These are phyloP conservation scores for Tuber umbilicatum DNA, from an alignment of 495 filamentous ascomycete genomes.

Conservation along the genomic window DNA sequence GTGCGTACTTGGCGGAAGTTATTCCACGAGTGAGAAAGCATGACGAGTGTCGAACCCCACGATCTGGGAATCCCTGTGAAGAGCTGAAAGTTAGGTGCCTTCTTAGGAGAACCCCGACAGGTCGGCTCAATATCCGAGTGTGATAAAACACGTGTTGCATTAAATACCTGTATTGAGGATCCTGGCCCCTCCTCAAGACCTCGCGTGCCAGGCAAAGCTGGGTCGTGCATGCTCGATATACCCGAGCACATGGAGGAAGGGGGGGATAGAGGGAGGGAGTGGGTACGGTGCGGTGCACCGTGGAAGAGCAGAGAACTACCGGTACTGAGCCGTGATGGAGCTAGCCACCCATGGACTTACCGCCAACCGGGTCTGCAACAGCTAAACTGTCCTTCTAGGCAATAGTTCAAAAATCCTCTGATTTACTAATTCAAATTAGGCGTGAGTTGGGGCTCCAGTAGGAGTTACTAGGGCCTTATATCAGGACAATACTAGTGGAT, in stretches of 20 bases:
- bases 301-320: neutral
- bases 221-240: neutral
- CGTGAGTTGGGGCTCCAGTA: neutral
- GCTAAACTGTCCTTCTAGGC: neutral
- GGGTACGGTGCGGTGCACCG: too few relatives aligned
- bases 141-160: neutral
- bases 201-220: neutral
- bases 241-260: neutral
- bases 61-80: neutral
- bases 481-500: neutral
- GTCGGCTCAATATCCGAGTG: neutral
- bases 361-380: neutral
- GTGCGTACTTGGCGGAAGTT: neutral
- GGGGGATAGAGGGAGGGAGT: too few relatives aligned
- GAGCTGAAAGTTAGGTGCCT: neutral
- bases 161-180: neutral
- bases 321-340: neutral
- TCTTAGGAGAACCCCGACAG: neutral
- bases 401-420: neutral
- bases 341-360: too few relatives aligned
- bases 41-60: neutral
- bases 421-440: too few relatives aligned
- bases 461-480: neutral
- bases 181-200: neutral
- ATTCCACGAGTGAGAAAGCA: neutral